Evolutionary conservation across 2,329 filamentous ascomycete genomes (phyloP).

Genomic region (Myriosclerotinia scirpicola): DNA sequence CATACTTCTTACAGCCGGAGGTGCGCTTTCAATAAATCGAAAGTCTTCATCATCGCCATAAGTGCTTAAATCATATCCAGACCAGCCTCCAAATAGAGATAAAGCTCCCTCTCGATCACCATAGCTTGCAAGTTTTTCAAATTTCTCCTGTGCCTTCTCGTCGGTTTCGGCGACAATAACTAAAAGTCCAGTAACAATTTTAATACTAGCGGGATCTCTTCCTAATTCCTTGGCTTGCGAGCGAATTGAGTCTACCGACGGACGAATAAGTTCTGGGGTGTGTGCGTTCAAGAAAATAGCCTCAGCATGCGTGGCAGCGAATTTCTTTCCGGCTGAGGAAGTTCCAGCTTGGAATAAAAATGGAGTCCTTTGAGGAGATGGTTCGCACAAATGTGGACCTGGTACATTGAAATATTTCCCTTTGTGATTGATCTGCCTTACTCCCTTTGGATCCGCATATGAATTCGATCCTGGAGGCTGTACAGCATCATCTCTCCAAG

Average conservation of each 20-base stretch:
- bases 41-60: slow-evolving; percentile 65
- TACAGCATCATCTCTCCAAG: slow-evolving; percentile 49
- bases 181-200: slow-evolving; percentile 66
- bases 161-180: slow-evolving; percentile 65
- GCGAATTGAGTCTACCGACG: slow-evolving; percentile 63
- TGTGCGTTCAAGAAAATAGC: slow-evolving; percentile 69
- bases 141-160: slow-evolving; percentile 65
- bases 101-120: slow-evolving; percentile 66
- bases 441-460: slow-evolving; percentile 58
- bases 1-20: slow-evolving; percentile 52
- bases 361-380: slow-evolving; percentile 36
- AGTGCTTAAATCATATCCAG: slow-evolving; percentile 61
- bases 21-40: slow-evolving; percentile 50
- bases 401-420: slow-evolving; percentile 64
- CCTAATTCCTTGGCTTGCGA: slow-evolving; percentile 50
- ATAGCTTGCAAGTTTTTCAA: slow-evolving; percentile 59
- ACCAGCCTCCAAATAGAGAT: slow-evolving; percentile 73
- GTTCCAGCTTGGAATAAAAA: slow-evolving; percentile 63
- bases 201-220: slow-evolving; percentile 60
- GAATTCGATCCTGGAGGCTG: slow-evolving; percentile 57
- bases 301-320: slow-evolving; percentile 70
- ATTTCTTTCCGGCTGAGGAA: slow-evolving; percentile 63
- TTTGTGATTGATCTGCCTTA: slow-evolving; percentile 65
- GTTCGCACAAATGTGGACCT: slow-evolving; percentile 63
- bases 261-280: slow-evolving; percentile 59